A percentile compares a stretch with the other conserved stretches of the same genome.
Evolutionary conservation across 2,329 filamentous ascomycete species (phyloP).

Genomic region (Seiridium cupressi): DNA sequence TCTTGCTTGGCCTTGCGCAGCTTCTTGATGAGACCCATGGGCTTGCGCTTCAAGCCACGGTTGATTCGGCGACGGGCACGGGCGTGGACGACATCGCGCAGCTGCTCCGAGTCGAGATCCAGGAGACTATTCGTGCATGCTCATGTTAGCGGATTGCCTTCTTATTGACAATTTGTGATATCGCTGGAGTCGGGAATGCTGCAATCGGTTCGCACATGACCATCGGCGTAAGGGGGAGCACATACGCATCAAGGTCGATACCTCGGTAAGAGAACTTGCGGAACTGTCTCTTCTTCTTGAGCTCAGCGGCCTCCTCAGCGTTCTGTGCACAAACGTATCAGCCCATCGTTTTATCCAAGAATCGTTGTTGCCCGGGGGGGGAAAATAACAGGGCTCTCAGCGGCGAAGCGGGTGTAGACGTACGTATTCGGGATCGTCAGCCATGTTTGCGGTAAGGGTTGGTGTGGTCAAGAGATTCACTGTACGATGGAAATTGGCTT

Average conservation of each 20-base stretch:
- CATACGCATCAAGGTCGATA: slow-evolving; percentile 99
- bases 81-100: slow-evolving; percentile 98
- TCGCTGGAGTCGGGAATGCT: too few relatives aligned
- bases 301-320: slow-evolving; percentile 96
- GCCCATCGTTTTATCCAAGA: slow-evolving; percentile 12
- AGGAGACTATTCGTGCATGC: slow-evolving; percentile 68
- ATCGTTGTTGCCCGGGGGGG: neutral
- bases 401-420: slow-evolving; percentile 37
- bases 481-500: slow-evolving; percentile 33
- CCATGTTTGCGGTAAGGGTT: slow-evolving; percentile 63
- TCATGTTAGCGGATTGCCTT: slow-evolving; percentile 14
- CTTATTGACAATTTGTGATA: neutral
- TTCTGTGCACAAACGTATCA: slow-evolving; percentile 60
- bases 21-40: slow-evolving; percentile 99
- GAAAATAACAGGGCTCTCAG: neutral
- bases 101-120: slow-evolving; percentile 96
- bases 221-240: slow-evolving; percentile 20
- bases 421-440: slow-evolving; percentile 80
- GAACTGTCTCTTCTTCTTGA: slow-evolving; percentile 99
- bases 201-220: too few relatives aligned
- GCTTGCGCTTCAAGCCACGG: slow-evolving; percentile 99
- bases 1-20: slow-evolving; percentile 99
- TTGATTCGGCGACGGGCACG: slow-evolving; percentile 99
- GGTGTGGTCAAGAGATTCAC: slow-evolving; percentile 37
- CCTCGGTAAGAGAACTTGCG: slow-evolving; percentile 99